Evolutionary conservation across 352 stramenopile species (phyloP).

Genomic region (Phytophthora multivora): DNA sequence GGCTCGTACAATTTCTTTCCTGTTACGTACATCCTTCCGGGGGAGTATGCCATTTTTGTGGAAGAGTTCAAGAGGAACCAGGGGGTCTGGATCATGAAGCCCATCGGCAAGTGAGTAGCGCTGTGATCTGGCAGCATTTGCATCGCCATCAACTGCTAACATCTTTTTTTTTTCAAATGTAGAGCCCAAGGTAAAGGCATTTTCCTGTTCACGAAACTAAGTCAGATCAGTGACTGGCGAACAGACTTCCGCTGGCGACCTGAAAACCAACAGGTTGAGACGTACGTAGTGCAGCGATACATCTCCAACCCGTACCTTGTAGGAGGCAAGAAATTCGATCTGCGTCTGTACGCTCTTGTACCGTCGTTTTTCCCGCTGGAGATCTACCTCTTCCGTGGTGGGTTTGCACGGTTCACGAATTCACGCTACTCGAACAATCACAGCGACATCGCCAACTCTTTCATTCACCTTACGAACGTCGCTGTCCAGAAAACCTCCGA

Average conservation of each 20-base stretch:
- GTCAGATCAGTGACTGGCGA: slow-evolving; percentile 93
- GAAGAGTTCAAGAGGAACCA: slow-evolving; percentile 93
- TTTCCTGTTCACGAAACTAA: slow-evolving; percentile 94
- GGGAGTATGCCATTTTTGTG: slow-evolving; percentile 95
- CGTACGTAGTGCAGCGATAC: slow-evolving; percentile 95
- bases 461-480: slow-evolving; percentile 95
- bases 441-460: slow-evolving; percentile 90
- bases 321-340: slow-evolving; percentile 95
- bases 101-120: slow-evolving; percentile 85
- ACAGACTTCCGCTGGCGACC: slow-evolving; percentile 87
- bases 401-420: slow-evolving; percentile 93
- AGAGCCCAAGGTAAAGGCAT: slow-evolving; percentile 92
- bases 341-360: slow-evolving; percentile 93
- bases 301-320: slow-evolving; percentile 94
- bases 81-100: slow-evolving; percentile 97
- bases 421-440: slow-evolving; percentile 90
- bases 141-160: not conserved
- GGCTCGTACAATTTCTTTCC: slow-evolving; percentile 92
- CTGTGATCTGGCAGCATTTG: not conserved
- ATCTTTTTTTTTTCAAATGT: not conserved
- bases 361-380: slow-evolving; percentile 91
- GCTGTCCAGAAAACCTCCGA: slow-evolving; percentile 95
- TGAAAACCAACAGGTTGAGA: slow-evolving; percentile 86
- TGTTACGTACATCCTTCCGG: slow-evolving; percentile 93
- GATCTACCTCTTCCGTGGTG: slow-evolving; percentile 92